Conservation (phyloP, 169 alveolate genomes). For the Theileria sp. region DNA sequence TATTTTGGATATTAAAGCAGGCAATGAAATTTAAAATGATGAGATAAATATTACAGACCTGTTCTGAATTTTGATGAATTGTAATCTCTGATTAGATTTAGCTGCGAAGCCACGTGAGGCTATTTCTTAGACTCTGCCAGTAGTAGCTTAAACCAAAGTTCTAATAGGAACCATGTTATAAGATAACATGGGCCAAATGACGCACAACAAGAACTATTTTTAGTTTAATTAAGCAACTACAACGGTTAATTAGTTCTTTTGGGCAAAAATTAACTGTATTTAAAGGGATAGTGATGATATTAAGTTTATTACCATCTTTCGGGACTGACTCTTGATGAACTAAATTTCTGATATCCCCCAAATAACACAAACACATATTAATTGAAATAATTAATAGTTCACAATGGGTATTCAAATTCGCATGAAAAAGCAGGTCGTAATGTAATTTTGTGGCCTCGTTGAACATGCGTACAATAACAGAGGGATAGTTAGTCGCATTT, state of each 20-base stretch:
- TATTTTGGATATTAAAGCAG: background rate
- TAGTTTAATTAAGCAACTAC: background rate
- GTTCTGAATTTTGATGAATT: conserved; percentile 63
- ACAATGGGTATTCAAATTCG: background rate
- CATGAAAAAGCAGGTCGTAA: conserved; percentile 65
- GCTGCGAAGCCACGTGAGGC: conserved; percentile 56
- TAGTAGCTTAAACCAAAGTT: conserved; percentile 59
- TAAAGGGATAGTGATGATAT: conserved; percentile 30
- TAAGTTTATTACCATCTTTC: conserved; percentile 64
- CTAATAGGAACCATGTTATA: conserved; percentile 68
- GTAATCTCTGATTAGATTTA: conserved; percentile 21
- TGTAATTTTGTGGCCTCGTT: conserved; percentile 57
- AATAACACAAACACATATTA: background rate
- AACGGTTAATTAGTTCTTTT: background rate
- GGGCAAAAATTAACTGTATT: background rate
- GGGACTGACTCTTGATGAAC: conserved; percentile 69
- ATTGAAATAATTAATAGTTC: background rate
- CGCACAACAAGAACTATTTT: background rate
- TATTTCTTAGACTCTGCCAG: conserved; percentile 49
- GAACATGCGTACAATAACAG: conserved; percentile 55
- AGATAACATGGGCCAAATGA: conserved; percentile 62
- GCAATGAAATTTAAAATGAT: conserved; percentile 4
- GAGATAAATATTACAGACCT: conserved; percentile 58
- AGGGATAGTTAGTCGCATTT: conserved; percentile 67
- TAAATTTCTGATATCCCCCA: conserved; percentile 21